Evolutionary conservation across 2,329 filamentous ascomycete genomes (phyloP), one percentile per base, ranked within the genome.

Genomic region (Talaromyces sp.): DNA sequence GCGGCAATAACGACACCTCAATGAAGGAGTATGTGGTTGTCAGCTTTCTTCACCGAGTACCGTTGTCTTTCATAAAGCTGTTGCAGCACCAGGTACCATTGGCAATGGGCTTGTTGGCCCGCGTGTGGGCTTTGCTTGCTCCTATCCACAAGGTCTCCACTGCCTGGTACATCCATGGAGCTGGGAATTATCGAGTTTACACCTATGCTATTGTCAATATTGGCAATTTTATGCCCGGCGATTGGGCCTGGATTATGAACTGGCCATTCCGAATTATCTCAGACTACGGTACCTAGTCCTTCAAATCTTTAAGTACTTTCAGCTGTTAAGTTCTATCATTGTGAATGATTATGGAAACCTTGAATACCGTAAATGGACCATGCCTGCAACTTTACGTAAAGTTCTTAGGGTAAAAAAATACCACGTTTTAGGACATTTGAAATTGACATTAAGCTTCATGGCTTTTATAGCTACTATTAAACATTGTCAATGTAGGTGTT

Each of bases 81-180:
- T 44, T 62, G 16, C 44, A 62, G 33, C 9, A n/a, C 8, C 10
- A 62, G 36, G 56, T 55, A 31, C 60, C 60, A 27, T 16, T 62
- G 9, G 60, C 60, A 27, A 31, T 59, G 36, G 60, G 33, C 14
- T 30, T 62, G 9, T 40, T 59, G 40, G 51, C 52, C 18, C 61
- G 61, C 16, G 31, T n/a, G 12, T 56, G 31, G 28, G 56, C 55
- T 36, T 33, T 51, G 51, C 56, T 62, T 23, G 47, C 40, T 23
- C 47, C 53, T 12, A 10, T 59, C 4, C 34, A 23, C 36, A 52
- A 62, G 12, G 23, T 5, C 6, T 62, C 61, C 47, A 56, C 40
- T 1, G 34, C 60, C 14, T 62, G 61, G 61, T 59, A 59, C 23
- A 62, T 62, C 33, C 61, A 62, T 36, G 61, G 61, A 51, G 44